Evolutionary conservation across 768 basidiomycete species (phyloP).

Genomic region (Astraeus odoratus): DNA sequence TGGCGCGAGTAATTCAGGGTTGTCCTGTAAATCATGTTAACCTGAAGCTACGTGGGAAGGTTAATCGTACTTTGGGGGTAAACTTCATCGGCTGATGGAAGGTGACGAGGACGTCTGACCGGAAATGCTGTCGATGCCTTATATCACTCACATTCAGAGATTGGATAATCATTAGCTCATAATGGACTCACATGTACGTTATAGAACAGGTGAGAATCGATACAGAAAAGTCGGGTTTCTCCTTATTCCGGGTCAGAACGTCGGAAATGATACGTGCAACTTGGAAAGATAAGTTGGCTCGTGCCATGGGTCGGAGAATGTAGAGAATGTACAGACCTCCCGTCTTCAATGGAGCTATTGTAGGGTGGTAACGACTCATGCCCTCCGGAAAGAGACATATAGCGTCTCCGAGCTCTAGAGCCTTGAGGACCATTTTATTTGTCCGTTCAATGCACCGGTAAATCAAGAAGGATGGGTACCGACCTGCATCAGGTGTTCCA

Average conservation of each 20-base stretch:
- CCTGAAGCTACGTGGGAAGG: background rate
- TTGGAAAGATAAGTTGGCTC: constrained; percentile 19
- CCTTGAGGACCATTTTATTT: constrained; percentile 35
- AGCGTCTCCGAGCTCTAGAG: constrained; percentile 68
- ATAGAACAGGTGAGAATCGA: constrained; percentile 72
- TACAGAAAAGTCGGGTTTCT: constrained; percentile 65
- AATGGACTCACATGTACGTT: constrained; percentile 60
- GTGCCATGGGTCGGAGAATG: background rate
- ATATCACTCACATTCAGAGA: constrained; percentile 4
- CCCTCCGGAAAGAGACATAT: constrained; percentile 86
- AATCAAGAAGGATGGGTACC: constrained; percentile 3
- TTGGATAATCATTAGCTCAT: background rate
- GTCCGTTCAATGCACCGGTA: constrained; percentile 1
- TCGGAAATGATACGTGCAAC: constrained; percentile 81
- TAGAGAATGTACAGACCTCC: constrained; percentile 65
- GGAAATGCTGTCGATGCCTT: constrained; percentile 82
- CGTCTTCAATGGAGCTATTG: constrained; percentile 83
- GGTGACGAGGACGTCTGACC: constrained; percentile 81
- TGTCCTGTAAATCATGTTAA: constrained; percentile 36
- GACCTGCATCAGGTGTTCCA: constrained; percentile 66
- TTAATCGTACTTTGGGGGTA: constrained; percentile 45
- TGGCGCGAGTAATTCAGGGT: constrained; percentile 66
- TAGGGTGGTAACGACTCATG: constrained; percentile 76
- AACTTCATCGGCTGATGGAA: constrained; percentile 69
- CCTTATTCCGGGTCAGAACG: constrained; percentile 59